Conservation (phyloP, 2,329 filamentous ascomycete species). For the Cladophialophora carrionii region DNA sequence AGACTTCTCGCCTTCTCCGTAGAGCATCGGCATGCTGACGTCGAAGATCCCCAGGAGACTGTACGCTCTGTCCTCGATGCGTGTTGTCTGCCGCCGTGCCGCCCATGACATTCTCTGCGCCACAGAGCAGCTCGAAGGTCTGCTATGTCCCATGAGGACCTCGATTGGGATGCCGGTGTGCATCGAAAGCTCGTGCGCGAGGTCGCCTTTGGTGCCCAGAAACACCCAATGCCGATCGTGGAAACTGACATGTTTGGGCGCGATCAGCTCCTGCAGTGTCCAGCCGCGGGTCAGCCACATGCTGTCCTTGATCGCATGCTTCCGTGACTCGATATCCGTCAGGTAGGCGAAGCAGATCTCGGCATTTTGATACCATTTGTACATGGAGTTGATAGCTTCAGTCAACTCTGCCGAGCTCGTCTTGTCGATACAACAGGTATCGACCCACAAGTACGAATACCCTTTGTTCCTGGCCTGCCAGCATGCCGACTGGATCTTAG, state of each 20-base stretch:
- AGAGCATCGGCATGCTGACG: constrained; percentile 39
- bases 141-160: constrained; percentile 32
- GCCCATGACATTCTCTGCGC: constrained; percentile 40
- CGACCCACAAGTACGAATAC: constrained; percentile 45
- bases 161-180: constrained; percentile 42
- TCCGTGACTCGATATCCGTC: constrained; percentile 38
- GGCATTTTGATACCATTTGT: constrained; percentile 44
- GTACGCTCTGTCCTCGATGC: constrained; percentile 38
- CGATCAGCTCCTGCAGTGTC: constrained; percentile 42
- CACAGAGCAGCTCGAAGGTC: constrained; percentile 22
- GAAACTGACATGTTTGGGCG: constrained; percentile 38
- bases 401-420: constrained; percentile 44
- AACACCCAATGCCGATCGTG: constrained; percentile 28
- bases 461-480: constrained; percentile 38
- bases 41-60: constrained; percentile 38
- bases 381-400: constrained; percentile 43
- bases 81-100: constrained; percentile 32
- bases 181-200: constrained; percentile 32
- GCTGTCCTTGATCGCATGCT: constrained; percentile 37
- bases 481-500: constrained; percentile 39
- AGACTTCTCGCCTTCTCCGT: constrained; percentile 38
- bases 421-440: constrained; percentile 49
- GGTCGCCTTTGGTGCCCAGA: constrained; percentile 30
- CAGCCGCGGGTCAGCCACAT: constrained; percentile 40
- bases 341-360: constrained; percentile 44